Conservation (phyloP, 192 early-diverging fungal species). For the Pilobolus umbonatus region DNA sequence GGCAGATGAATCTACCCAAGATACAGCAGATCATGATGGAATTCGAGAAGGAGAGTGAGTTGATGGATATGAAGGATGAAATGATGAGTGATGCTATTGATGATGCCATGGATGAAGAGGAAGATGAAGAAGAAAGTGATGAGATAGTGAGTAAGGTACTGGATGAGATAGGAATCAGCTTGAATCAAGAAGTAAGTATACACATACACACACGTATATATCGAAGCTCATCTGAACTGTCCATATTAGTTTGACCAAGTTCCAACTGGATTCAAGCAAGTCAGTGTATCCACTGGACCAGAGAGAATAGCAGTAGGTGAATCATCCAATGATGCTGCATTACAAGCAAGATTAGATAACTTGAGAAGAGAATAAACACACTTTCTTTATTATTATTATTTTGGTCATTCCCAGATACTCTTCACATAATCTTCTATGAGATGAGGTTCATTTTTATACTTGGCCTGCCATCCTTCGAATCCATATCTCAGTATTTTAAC, state of each 20-base stretch:
- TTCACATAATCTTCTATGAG: constrained; percentile 58
- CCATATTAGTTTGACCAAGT: constrained; percentile 39
- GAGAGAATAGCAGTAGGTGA: constrained; percentile 49
- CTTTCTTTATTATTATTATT: background rate
- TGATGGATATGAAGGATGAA: constrained; percentile 99
- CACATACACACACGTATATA: background rate
- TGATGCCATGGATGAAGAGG: constrained; percentile 90
- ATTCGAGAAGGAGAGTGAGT: constrained; percentile 89
- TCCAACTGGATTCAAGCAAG: constrained; percentile 40
- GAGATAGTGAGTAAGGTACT: constrained; percentile 89
- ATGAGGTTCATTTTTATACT: constrained; percentile 48
- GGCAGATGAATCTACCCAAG: constrained; percentile 86
- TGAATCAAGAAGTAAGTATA: constrained; percentile 64
- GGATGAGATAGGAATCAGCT: constrained; percentile 90
- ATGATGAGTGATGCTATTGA: constrained; percentile 99
- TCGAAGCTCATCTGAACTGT: background rate
- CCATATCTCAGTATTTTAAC: constrained; percentile 62
- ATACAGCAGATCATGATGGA: constrained; percentile 97
- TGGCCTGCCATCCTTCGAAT: constrained; percentile 58
- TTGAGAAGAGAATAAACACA: constrained; percentile 71
- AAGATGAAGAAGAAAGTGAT: constrained; percentile 89
- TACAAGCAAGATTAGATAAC: constrained; percentile 87
- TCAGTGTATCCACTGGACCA: constrained; percentile 23
- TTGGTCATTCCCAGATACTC: constrained; percentile 44
- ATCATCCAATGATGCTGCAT: constrained; percentile 67